phyloP scores from a whole-genome alignment of 2,329 filamentous ascomycete genomes.

The Colletotrichum sp. region DNA sequence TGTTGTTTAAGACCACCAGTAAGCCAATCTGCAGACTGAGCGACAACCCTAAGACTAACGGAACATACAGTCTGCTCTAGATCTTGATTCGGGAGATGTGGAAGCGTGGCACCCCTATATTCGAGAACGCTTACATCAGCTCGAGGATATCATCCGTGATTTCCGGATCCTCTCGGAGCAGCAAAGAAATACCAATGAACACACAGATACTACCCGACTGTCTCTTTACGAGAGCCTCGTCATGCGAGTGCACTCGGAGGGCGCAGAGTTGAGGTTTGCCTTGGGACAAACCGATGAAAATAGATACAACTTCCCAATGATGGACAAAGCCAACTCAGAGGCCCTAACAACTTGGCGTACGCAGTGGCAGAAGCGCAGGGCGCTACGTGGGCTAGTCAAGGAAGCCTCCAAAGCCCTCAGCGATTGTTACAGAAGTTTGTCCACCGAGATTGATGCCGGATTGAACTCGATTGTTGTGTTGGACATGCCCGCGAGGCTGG shows the following conservation, averaged over 20 bases:
- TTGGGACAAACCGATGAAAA: background rate
- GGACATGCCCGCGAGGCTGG: background rate
- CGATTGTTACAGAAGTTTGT: background rate
- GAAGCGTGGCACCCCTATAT: background rate
- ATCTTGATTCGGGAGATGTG: background rate
- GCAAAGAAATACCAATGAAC: background rate
- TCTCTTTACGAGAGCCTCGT: background rate
- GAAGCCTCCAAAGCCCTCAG: background rate
- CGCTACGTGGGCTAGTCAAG: background rate
- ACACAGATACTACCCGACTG: background rate
- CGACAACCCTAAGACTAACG: background rate
- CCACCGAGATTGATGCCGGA: background rate
- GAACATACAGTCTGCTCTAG: background rate
- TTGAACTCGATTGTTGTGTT: background rate
- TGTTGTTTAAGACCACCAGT: background rate
- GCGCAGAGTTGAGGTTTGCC: background rate
- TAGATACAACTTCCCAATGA: background rate
- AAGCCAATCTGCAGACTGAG: background rate
- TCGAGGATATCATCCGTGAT: background rate
- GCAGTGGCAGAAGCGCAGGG: background rate
- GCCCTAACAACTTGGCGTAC: background rate
- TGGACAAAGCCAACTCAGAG: background rate
- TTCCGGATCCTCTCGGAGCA: background rate
- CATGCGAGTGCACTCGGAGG: background rate
- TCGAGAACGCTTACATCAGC: background rate